phyloP scores from a whole-genome alignment of 208 protist genomes.

The Trypanosoma congolense region DNA sequence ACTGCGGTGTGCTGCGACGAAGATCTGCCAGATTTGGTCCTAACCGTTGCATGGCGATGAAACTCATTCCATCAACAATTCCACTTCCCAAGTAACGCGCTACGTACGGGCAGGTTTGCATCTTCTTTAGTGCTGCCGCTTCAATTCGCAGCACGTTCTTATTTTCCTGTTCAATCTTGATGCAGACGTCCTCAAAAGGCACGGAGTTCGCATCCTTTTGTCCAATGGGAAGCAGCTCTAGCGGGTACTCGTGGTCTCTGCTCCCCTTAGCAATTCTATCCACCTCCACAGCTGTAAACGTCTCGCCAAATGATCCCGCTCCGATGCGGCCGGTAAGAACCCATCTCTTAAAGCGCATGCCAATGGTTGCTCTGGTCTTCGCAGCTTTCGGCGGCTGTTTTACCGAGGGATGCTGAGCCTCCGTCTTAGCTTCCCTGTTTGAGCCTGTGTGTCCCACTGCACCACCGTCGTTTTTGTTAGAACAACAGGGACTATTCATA shows the following conservation, averaged over 20 bases:
- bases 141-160: constrained; percentile 95
- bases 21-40: constrained; percentile 95
- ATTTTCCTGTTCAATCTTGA: constrained; percentile 95
- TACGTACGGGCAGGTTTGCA: constrained; percentile 92
- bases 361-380: constrained; percentile 68
- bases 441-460: constrained; percentile 11
- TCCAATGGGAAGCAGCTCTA: constrained; percentile 11
- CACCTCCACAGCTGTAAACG: constrained; percentile 82
- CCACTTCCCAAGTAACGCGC: constrained; percentile 93
- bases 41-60: constrained; percentile 96
- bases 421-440: constrained; percentile 1
- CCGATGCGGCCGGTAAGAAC: constrained; percentile 90
- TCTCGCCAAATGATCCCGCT: constrained; percentile 94
- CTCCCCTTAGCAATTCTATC: constrained; percentile 4
- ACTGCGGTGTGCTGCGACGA: constrained; percentile 65
- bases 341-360: constrained; percentile 84
- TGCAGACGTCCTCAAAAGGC: constrained; percentile 81
- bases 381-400: constrained; percentile 43
- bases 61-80: constrained; percentile 91
- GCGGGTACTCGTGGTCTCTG: constrained; percentile 16
- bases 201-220: constrained; percentile 17
- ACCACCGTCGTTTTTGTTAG: constrained; percentile 14
- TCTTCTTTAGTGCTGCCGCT: constrained; percentile 93
- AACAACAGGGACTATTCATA: not conserved
- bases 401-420: not conserved